Conservation (phyloP, 805 yeast species). For the Saturnispora sanitii region DNA sequence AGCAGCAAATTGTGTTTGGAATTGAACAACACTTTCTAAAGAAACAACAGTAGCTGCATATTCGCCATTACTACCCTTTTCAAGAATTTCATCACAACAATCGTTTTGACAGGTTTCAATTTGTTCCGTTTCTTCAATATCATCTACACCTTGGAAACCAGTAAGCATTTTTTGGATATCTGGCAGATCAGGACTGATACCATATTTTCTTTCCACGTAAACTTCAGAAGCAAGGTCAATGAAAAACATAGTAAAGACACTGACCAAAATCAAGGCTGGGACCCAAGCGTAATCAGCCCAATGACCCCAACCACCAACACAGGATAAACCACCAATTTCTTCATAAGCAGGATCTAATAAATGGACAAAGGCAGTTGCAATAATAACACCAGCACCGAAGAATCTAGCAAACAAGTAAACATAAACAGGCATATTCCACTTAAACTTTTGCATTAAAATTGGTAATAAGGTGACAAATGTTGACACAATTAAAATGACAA, state of each 20-base stretch:
- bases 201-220: constrained; percentile 27
- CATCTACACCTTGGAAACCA: constrained; percentile 17
- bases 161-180: constrained; percentile 22
- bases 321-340: constrained; percentile 39
- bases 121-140: constrained; percentile 15
- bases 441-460: constrained; percentile 40
- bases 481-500: constrained; percentile 48
- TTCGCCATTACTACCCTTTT: constrained; percentile 3
- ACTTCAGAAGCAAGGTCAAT: constrained; percentile 36
- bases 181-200: constrained; percentile 12
- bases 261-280: constrained; percentile 37
- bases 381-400: constrained; percentile 73
- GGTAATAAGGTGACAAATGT: constrained; percentile 49
- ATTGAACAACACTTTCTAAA: constrained; percentile 2
- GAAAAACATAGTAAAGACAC: constrained; percentile 36
- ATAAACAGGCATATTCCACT: constrained; percentile 42
- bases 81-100: constrained; percentile 4
- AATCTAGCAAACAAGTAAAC: constrained; percentile 55
- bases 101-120: constrained; percentile 1
- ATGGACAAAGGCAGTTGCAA: constrained; percentile 73
- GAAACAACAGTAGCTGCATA: constrained; percentile 10
- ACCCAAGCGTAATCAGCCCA: constrained; percentile 41
- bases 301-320: constrained; percentile 50
- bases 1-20: constrained; percentile 14
- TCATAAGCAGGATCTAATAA: constrained; percentile 56